These are phyloP conservation scores for Coemansia guatemalensis DNA, from an alignment of 192 early-diverging fungal genomes.

Conservation along the genomic window DNA sequence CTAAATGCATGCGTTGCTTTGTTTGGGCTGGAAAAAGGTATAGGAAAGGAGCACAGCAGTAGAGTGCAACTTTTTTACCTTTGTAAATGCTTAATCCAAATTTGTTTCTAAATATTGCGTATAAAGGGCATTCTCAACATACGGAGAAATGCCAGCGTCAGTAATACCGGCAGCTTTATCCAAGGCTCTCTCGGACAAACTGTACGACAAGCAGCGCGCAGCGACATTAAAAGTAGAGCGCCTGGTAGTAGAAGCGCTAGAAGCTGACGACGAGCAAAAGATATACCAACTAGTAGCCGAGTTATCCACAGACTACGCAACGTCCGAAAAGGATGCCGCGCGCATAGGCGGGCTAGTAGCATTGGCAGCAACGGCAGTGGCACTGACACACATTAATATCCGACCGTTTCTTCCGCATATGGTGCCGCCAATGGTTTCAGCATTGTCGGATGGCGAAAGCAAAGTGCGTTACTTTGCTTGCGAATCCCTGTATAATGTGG, in stretches of 20 bases:
- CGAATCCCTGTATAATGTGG: conserved; percentile 98
- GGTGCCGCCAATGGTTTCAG: conserved; percentile 91
- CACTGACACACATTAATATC: conserved; percentile 75
- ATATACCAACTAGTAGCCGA: conserved; percentile 74
- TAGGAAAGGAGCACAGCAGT: no score
- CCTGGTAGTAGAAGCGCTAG: conserved; percentile 66
- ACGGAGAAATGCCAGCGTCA: neutral
- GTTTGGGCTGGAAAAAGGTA: no score
- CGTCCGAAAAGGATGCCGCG: conserved; percentile 79
- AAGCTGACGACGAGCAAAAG: conserved; percentile 54
- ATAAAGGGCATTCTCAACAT: neutral
- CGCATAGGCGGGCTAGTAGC: conserved; percentile 95
- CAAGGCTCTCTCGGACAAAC: conserved; percentile 80
- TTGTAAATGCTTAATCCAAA: no score
- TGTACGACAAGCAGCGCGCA: conserved; percentile 92
- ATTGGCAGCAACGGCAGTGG: conserved; percentile 84
- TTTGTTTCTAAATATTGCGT: neutral
- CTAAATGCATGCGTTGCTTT: no score
- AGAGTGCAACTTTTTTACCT: no score
- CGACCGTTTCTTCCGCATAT: conserved; percentile 70
- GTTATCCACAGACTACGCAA: conserved; percentile 86
- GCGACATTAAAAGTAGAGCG: conserved; percentile 92
- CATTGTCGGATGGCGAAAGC: conserved; percentile 88
- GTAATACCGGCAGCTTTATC: conserved; percentile 55
- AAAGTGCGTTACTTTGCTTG: conserved; percentile 98